Evolutionary conservation across 2,329 filamentous ascomycete genomes (phyloP).

Genomic region (Aschersonia sp.): DNA sequence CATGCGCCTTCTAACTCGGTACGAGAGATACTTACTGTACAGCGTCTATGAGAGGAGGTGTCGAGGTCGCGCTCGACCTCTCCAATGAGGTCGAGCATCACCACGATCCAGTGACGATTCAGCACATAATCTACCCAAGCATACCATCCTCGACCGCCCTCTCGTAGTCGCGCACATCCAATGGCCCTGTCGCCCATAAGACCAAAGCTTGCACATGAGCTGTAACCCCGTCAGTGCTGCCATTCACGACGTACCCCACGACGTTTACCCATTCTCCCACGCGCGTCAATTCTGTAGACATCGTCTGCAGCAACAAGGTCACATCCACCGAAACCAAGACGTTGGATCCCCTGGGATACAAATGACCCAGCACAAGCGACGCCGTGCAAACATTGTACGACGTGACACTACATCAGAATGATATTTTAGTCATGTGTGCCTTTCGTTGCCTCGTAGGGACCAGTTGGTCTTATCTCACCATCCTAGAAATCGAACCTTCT

Average conservation of each 20-base stretch:
- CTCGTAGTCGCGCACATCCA: slow-evolving; percentile 63
- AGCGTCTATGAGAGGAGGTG: no score
- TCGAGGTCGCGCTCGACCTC: no score
- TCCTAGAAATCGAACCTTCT: slow-evolving; percentile 86
- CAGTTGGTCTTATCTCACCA: slow-evolving; percentile 47
- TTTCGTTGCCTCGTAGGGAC: neutral
- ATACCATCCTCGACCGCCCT: slow-evolving; percentile 28
- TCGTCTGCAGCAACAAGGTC: slow-evolving; percentile 50
- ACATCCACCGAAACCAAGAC: slow-evolving; percentile 52
- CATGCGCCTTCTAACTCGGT: no score
- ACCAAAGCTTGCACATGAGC: slow-evolving; percentile 57
- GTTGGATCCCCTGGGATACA: slow-evolving; percentile 34
- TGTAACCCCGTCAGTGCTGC: neutral
- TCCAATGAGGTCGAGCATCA: no score
- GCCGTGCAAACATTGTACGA: slow-evolving; percentile 39
- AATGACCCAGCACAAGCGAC: slow-evolving; percentile 53
- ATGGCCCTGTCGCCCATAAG: slow-evolving; percentile 61
- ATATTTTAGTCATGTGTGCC: no score
- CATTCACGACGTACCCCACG: slow-evolving; percentile 54
- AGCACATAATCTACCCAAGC: neutral
- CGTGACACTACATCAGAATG: slow-evolving; percentile 26
- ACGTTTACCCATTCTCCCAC: slow-evolving; percentile 83
- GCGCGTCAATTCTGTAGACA: slow-evolving; percentile 49
- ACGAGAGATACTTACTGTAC: no score
- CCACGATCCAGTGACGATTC: no score